Base-by-base conservation (phyloP, 2,329 filamentous ascomycete genomes). In the Aaosphaeria pasadenensis region DNA sequence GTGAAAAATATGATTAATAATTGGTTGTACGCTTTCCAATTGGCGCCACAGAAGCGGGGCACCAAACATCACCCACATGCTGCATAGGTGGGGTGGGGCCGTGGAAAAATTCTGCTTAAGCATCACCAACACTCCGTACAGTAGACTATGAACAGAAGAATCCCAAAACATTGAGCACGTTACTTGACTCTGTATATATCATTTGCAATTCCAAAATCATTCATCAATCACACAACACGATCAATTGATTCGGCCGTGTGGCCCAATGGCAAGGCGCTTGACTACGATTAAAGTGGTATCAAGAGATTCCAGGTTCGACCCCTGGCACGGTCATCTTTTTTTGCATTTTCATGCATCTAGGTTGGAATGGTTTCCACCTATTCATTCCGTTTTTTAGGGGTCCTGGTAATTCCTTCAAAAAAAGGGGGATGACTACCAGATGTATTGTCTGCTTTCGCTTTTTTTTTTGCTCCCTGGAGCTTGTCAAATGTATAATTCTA, bases 251-350 rank as follows among this genome's bases (percentile, higher is more conserved):
- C 24, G 46, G 46, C 5, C 62, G 57, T 59, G 59, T 79, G 76
- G 76, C 76, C 76, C 75, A 79, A 79, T 79, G 76, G 76, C 74
- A 79, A 78, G 76, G 76, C 75, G 75, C 73, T 77, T 79, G 76
- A 78, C 76, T 79, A 77, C 75, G 75, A 77, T 62, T 51, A 24
- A 31, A 30, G 5, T 13, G 30, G 42, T 24, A 49, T 49, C 47
- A 45, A 41, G 47, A 49, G 42, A 49, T 49, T 49, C 42, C 36
- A 45, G 47, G 47, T 45, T 49, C 47, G 43, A 49, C 6, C 42
- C 46, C 41, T 30, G 31, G 30, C 11, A 31, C 7, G 45, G 5
- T 43, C 44, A 40, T 24, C 24, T 41, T 41, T 41, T 28, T 28
- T 41, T 41, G 17, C 17, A 24, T 24, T 24, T 24, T 24, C 17